phyloP scores from a whole-genome alignment of 1,139 yeast genomes.

The Hyphopichia buzzinii region DNA sequence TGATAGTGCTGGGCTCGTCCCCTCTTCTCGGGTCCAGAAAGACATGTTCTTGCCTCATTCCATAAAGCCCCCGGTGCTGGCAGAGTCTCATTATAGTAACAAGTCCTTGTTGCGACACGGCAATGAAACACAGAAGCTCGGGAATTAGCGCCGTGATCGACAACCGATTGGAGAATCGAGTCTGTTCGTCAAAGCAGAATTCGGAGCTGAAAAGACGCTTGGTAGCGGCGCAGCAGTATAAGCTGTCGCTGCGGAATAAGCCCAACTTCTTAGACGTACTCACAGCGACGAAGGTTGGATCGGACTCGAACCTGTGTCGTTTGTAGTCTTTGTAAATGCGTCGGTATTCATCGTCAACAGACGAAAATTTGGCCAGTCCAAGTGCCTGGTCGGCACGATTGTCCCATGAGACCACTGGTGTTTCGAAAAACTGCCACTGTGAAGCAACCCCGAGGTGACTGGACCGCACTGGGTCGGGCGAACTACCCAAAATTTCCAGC shows the following conservation, averaged over 20 bases:
- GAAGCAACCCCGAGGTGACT: conserved; percentile 50
- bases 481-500: conserved; percentile 33
- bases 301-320: conserved; percentile 7
- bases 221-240: conserved; percentile 53
- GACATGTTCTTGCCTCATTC: conserved; percentile 60
- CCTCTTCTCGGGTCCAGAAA: conserved; percentile 42
- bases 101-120: conserved; percentile 59
- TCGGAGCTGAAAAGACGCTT: conserved; percentile 39
- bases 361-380: conserved; percentile 20
- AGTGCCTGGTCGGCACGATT: conserved; percentile 3
- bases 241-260: conserved; percentile 47
- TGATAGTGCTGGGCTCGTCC: conserved; percentile 31
- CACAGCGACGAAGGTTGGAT: conserved; percentile 32
- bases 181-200: conserved; percentile 35
- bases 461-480: conserved; percentile 34
- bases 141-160: conserved; percentile 53
- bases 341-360: conserved; percentile 38
- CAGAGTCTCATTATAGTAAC: conserved; percentile 58
- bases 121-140: conserved; percentile 51
- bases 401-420: conserved; percentile 20
- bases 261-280: conserved; percentile 45
- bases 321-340: conserved; percentile 27
- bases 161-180: conserved; percentile 48
- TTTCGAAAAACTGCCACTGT: conserved; percentile 37
- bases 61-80: conserved; percentile 52